Percentiles rank a stretch among this genome's conserved stretches.
Evolutionary conservation across 495 filamentous ascomycete genomes (phyloP).

Genomic region (Aspergillus indologenus): DNA sequence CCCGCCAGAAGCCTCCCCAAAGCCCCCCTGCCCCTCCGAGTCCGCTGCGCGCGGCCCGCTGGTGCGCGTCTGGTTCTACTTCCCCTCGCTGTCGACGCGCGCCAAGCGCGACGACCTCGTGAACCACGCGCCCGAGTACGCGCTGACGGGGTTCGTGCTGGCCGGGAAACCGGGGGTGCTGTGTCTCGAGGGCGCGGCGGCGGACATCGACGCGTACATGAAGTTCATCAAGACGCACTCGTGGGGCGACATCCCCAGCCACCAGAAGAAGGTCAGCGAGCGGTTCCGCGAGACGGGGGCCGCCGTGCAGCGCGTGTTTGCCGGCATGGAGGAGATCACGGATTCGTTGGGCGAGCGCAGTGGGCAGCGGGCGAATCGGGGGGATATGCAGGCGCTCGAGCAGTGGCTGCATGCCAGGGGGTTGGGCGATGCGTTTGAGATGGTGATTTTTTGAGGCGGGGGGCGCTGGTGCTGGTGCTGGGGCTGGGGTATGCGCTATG

Average conservation of each 20-base stretch:
- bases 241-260: conserved; percentile 43
- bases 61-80: conserved; percentile 43
- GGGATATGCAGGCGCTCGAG: conserved; percentile 47
- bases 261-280: conserved; percentile 45
- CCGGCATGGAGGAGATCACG: conserved; percentile 41
- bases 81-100: conserved; percentile 39
- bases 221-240: conserved; percentile 44
- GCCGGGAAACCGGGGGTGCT: conserved; percentile 41
- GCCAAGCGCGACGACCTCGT: conserved; percentile 40
- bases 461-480: too few species aligned
- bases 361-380: conserved; percentile 40
- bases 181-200: conserved; percentile 35
- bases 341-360: conserved; percentile 37
- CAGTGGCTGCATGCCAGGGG: conserved; percentile 32
- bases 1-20: too few species aligned
- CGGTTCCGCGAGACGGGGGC: conserved; percentile 33
- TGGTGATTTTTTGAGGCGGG: conserved; percentile 32
- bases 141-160: conserved; percentile 39
- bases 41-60: conserved; percentile 12
- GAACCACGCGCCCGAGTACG: conserved; percentile 33
- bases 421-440: conserved; percentile 36
- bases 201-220: conserved; percentile 40
- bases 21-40: too few species aligned
- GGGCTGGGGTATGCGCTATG: too few species aligned
- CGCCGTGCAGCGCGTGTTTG: conserved; percentile 29